Base-by-base conservation (phyloP, 768 basidiomycete species). In the Podaxis sp. region DNA sequence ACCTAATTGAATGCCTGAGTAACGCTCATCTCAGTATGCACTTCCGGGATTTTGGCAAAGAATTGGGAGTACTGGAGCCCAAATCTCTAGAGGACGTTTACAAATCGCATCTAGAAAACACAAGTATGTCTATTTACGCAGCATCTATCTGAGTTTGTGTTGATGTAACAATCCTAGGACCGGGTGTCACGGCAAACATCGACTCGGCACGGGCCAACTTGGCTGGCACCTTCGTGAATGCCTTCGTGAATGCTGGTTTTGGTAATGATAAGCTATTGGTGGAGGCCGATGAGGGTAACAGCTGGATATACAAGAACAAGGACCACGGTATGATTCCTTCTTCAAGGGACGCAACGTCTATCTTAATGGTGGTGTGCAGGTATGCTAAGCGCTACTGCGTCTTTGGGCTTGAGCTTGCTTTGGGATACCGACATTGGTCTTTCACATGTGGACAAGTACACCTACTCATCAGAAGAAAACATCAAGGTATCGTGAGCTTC, bases 281-380 rank as follows among this genome's bases (percentile, higher is more conserved):
- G 4, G 90, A 89, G 69, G 96, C 95, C 1, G 91, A 94, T 61
- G 95, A 97, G 68, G 96, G 97, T 13, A 92, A 86, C 73, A 95
- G 93, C 67, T 99, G 95, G 95, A 93, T 99, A 61, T 99, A 98
- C 81, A 98, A 98, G 83, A 98, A 98, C 80, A 98, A 98, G 76
- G 96, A 98, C 56, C 93, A 97, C 64, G 97, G 95, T 88, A 61
- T 21, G 80, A 69, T 13, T 62, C 18, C 55, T 32, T 9, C 21
- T 27, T 18, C 13, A 1, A 32, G 14, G 10, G 1, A 1, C 28
- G 10, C 6, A n/a, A 16, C 35, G 14, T 52, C 51, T 37, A 14
- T 13, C 48, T 58, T 56, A 57, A 60, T 46, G 1, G 63, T 42
- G 4, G 46, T 65, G 28, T 4, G 1, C 63, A 93, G 91, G 91